A percentile compares a stretch with the other conserved stretches of the same genome.
phyloP scores from a whole-genome alignment of 768 basidiomycete genomes.

The Termitomyces sp. region DNA sequence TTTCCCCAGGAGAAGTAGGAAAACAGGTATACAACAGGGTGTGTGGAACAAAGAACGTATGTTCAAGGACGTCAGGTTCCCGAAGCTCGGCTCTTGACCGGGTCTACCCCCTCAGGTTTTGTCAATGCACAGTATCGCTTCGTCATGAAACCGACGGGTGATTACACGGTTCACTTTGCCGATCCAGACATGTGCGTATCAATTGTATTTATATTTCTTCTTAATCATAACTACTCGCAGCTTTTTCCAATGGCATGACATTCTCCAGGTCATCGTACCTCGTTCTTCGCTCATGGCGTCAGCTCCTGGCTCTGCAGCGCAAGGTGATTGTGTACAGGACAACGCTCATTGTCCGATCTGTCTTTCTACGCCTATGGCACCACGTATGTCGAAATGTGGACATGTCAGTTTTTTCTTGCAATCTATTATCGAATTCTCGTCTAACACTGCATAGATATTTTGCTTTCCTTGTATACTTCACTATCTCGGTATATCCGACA shows the following conservation, averaged over 20 bases:
- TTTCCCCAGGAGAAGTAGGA: slow-evolving; percentile 73
- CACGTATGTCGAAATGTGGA: slow-evolving; percentile 95
- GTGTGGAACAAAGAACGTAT: slow-evolving; percentile 91
- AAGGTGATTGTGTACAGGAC: slow-evolving; percentile 45
- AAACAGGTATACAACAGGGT: slow-evolving; percentile 52
- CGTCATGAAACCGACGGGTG: slow-evolving; percentile 88
- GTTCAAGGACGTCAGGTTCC: slow-evolving; percentile 24
- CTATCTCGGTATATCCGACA: slow-evolving; percentile 79
- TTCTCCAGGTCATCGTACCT: slow-evolving; percentile 91
- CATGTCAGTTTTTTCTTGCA: slow-evolving; percentile 61
- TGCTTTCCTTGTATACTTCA: slow-evolving; percentile 94
- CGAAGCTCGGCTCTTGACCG: slow-evolving; percentile 13
- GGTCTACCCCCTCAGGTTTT: slow-evolving; percentile 51
- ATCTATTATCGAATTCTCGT: slow-evolving; percentile 7
- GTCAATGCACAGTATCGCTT: slow-evolving; percentile 97
- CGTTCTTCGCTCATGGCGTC: slow-evolving; percentile 71
- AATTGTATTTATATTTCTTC: neutral
- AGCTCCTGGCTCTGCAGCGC: slow-evolving; percentile 43
- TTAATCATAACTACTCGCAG: slow-evolving; percentile 31
- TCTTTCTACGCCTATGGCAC: slow-evolving; percentile 82
- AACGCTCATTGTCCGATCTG: slow-evolving; percentile 90
- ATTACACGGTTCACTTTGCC: slow-evolving; percentile 92
- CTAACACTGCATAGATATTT: slow-evolving; percentile 56
- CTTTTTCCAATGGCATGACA: slow-evolving; percentile 94
- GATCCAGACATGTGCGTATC: slow-evolving; percentile 88